Conservation (phyloP, 257 asterid species). For the Cordia subcordata region DNA sequence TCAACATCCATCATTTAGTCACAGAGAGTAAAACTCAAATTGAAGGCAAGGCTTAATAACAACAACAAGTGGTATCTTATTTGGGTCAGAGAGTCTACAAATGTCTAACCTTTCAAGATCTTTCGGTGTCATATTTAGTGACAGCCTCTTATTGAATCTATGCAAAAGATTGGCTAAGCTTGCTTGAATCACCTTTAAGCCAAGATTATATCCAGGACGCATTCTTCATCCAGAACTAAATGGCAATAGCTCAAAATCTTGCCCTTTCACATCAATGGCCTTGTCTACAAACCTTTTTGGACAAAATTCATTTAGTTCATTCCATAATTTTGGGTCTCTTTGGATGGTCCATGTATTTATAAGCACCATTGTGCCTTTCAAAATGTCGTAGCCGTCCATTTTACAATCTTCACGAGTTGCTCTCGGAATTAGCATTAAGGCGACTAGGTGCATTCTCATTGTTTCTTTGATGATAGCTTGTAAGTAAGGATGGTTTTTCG, state of each 20-base stretch:
- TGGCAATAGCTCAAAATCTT: constrained; percentile 31
- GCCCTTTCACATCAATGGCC: constrained; percentile 31
- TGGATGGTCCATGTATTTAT: constrained; percentile 35
- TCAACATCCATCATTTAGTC: no score
- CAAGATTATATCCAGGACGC: constrained; percentile 40
- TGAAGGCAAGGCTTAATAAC: constrained; percentile 40
- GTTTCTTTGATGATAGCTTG: constrained; percentile 38
- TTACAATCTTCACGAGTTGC: constrained; percentile 48
- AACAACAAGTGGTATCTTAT: constrained; percentile 26
- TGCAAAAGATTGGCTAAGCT: constrained; percentile 38
- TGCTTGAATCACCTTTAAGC: constrained; percentile 37
- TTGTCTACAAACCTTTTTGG: constrained; percentile 34
- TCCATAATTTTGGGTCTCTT: constrained; percentile 37
- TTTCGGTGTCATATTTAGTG: constrained; percentile 15
- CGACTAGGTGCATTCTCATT: constrained; percentile 44
- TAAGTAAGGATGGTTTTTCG: constrained; percentile 27
- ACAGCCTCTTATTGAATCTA: constrained; percentile 35
- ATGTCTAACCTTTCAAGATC: constrained; percentile 40
- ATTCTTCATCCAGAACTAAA: constrained; percentile 47
- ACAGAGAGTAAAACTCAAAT: constrained; percentile 20
- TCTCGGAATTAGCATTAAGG: constrained; percentile 69
- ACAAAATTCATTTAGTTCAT: constrained; percentile 30
- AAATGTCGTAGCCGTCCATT: constrained; percentile 39
- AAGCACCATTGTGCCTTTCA: constrained; percentile 25
- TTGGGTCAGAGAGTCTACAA: constrained; percentile 37